Conservation (phyloP, 805 yeast genomes). For the Pichia cabralensis region DNA sequence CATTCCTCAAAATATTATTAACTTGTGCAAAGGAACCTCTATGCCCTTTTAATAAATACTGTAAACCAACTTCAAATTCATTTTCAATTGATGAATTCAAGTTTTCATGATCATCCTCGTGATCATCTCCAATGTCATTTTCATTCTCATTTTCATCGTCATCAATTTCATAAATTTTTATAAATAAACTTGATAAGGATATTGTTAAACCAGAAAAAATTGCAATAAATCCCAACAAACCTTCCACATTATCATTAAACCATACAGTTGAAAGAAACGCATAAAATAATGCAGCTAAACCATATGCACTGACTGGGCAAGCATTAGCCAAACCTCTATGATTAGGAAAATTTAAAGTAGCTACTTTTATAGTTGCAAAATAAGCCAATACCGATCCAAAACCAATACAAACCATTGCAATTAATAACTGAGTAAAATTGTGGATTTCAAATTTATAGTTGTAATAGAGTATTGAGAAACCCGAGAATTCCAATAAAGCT, state of each 20-base stretch:
- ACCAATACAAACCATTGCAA: conserved; percentile 46
- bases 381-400: conserved; percentile 55
- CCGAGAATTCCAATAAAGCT: conserved; percentile 40
- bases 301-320: conserved; percentile 58
- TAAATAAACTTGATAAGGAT: conserved; percentile 36
- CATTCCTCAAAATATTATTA: conserved; percentile 13
- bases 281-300: conserved; percentile 59
- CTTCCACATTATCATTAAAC: conserved; percentile 43
- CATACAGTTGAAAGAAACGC: conserved; percentile 45
- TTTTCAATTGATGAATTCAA: conserved; percentile 3
- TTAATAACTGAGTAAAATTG: conserved; percentile 32
- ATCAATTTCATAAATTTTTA: conserved; percentile 27
- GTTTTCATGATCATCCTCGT: neutral
- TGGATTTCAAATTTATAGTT: conserved; percentile 34
- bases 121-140: conserved; percentile 5
- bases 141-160: too few species aligned
- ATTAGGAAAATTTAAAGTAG: conserved; percentile 57
- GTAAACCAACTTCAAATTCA: conserved; percentile 16
- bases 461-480: conserved; percentile 41
- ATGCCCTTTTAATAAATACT: conserved; percentile 24
- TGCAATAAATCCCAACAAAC: conserved; percentile 46
- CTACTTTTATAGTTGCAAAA: conserved; percentile 49
- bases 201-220: conserved; percentile 39
- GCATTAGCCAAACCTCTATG: conserved; percentile 66
- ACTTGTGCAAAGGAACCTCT: conserved; percentile 29